These are phyloP conservation scores for Phytophthora litchii DNA, from an alignment of 352 stramenopile species.

Conservation along the genomic window DNA sequence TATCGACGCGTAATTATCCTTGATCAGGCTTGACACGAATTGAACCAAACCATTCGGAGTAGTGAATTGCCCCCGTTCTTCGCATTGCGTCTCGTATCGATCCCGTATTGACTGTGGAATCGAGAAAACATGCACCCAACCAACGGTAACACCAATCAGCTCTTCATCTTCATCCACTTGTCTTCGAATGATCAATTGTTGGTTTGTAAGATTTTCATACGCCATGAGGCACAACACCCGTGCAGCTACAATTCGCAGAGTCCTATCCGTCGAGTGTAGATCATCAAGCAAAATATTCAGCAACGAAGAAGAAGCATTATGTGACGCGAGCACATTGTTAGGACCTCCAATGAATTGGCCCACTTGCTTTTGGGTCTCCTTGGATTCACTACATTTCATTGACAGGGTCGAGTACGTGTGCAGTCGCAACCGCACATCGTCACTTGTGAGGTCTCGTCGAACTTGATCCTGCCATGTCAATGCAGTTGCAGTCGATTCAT, in stretches of 20 bases:
- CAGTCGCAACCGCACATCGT: conserved; percentile 38
- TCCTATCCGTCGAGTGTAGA: conserved; percentile 43
- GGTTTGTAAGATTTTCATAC: conserved; percentile 53
- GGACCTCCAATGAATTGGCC: conserved; percentile 45
- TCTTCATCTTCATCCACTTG: conserved; percentile 13
- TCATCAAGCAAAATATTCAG: conserved; percentile 39
- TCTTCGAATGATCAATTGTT: conserved; percentile 28
- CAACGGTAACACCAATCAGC: conserved; percentile 44
- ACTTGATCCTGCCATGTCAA: conserved; percentile 21
- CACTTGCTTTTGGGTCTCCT: conserved; percentile 45
- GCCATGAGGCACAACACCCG: conserved; percentile 55
- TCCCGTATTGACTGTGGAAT: conserved; percentile 38
- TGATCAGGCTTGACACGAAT: conserved; percentile 42
- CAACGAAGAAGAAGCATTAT: not conserved
- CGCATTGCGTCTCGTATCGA: conserved; percentile 27
- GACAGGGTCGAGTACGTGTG: conserved; percentile 40
- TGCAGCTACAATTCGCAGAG: conserved; percentile 47
- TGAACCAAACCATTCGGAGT: conserved; percentile 15
- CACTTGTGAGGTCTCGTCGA: conserved; percentile 27
- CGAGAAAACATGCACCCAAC: conserved; percentile 64
- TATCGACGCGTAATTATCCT: conserved; percentile 43
- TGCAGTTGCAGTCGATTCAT: not conserved
- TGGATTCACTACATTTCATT: conserved; percentile 41
- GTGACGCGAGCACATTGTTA: conserved; percentile 3
- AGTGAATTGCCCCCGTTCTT: conserved; percentile 15